A percentile compares a stretch with the other conserved stretches of the same genome.
phyloP scores from a whole-genome alignment of 2,329 filamentous ascomycete genomes.

The Erysiphe pulchra region DNA sequence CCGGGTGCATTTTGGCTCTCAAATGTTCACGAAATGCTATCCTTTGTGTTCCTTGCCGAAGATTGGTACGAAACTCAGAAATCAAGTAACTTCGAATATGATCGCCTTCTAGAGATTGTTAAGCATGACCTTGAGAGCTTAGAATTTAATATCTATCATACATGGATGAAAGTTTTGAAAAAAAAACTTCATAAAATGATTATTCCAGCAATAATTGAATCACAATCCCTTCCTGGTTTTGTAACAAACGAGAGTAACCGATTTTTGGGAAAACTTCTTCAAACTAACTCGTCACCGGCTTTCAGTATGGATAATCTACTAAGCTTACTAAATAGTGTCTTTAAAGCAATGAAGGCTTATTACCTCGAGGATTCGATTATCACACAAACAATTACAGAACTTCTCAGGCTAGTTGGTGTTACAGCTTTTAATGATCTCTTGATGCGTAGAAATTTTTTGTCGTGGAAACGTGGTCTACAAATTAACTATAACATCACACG shows the following conservation, averaged over 20 bases:
- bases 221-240: slow-evolving; percentile 89
- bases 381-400: slow-evolving; percentile 81
- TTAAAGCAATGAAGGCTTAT: slow-evolving; percentile 96
- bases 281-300: slow-evolving; percentile 72
- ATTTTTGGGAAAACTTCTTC: slow-evolving; percentile 89
- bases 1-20: slow-evolving; percentile 96
- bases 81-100: slow-evolving; percentile 97
- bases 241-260: slow-evolving; percentile 97
- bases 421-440: slow-evolving; percentile 96
- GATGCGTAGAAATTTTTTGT: slow-evolving; percentile 95
- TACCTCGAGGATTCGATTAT: slow-evolving; percentile 93
- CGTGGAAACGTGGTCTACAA: slow-evolving; percentile 95
- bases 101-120: slow-evolving; percentile 88
- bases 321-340: slow-evolving; percentile 86
- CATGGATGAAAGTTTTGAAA: slow-evolving; percentile 99
- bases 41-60: slow-evolving; percentile 94
- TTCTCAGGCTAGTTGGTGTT: slow-evolving; percentile 77
- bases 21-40: slow-evolving; percentile 98
- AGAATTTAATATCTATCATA: slow-evolving; percentile 99
- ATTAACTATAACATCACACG: slow-evolving; percentile 99
- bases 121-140: slow-evolving; percentile 96
- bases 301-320: slow-evolving; percentile 99
- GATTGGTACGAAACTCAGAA: slow-evolving; percentile 99
- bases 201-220: slow-evolving; percentile 96
- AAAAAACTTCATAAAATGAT: slow-evolving; percentile 99